Evolutionary conservation across 139 green algal species (phyloP), one percentile per base, ranked within the genome.

Genomic region (Chlorella sp.): DNA sequence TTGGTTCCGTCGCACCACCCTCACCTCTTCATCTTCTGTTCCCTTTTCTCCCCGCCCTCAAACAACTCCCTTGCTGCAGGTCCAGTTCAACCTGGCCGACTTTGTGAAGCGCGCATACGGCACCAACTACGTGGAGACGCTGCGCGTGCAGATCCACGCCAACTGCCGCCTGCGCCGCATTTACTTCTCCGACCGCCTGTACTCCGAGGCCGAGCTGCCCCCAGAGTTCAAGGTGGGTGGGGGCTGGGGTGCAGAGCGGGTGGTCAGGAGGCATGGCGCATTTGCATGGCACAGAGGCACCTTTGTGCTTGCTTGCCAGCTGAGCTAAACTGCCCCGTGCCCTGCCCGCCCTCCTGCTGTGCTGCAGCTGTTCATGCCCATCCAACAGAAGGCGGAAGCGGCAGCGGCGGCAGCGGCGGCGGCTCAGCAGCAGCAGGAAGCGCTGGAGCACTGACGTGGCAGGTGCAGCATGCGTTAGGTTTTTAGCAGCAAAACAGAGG

Each of bases 181-280:
- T 79, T 99, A 99, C 93, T 99, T 99, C 91, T 98, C 96, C 21
- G 97, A 99, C 94, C 92, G 96, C 24, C 93, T 99, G 14, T 99
- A 99, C 93, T 95, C 94, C 12, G 98, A 99, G 91, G 98, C 99
- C 87, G 98, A 99, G 95, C 96, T 99, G 84, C 98, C 98, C 2
- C 93, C 97, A 26, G 98, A 99, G 91, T 99, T 97, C 84, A 95
- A 94, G 84, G 84, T 88, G 84, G 64, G 83, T 0, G 40, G 0
- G 85, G 61, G 81, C 22, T 90, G 85, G 2, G 37, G 28, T 28
- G 26, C 26, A 15, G 1, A 36, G 68, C 68, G 11, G 68, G 21
- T 34, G 68, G 22, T 2, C 24, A 30, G 22, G 24, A 73, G 5
- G 64, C 21, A 14, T 73, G 64, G 64, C 7, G 11, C 24, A 30